These are phyloP conservation scores for Cylindrotheca fusiformis DNA, from an alignment of 108 stramenopile species.

Conservation along the genomic window DNA sequence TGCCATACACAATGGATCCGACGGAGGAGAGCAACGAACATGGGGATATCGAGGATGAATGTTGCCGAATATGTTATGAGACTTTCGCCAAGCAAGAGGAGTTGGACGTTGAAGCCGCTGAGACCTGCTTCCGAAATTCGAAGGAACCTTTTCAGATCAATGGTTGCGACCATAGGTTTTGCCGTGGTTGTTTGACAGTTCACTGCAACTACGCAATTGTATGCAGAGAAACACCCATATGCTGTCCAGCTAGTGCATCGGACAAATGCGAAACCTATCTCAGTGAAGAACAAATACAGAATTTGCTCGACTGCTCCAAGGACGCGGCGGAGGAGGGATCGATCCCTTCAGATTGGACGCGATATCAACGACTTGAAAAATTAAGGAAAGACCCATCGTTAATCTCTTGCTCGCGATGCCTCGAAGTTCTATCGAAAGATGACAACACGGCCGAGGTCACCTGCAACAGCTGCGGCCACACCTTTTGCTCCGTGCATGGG, in stretches of 20 bases:
- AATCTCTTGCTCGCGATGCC: slow-evolving; percentile 26
- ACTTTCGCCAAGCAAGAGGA: neutral
- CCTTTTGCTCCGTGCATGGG: slow-evolving; percentile 27
- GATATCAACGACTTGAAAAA: slow-evolving; percentile 21
- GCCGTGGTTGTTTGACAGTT: slow-evolving; percentile 16
- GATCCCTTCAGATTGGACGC: slow-evolving; percentile 22
- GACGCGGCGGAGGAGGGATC: too few relatives aligned
- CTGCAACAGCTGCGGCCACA: slow-evolving; percentile 22
- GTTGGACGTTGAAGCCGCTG: neutral
- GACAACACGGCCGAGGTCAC: neutral
- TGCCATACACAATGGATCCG: neutral
- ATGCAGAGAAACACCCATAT: slow-evolving; percentile 14
- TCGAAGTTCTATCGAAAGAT: slow-evolving; percentile 8
- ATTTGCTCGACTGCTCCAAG: too few relatives aligned
- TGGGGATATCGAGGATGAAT: neutral
- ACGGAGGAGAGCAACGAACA: neutral
- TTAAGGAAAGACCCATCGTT: slow-evolving; percentile 19
- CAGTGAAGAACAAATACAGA: slow-evolving; percentile 5
- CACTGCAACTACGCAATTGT: slow-evolving; percentile 23
- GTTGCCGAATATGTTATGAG: slow-evolving; percentile 24
- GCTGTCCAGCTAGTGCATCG: slow-evolving; percentile 19
- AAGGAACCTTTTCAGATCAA: neutral
- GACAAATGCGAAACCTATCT: slow-evolving; percentile 1
- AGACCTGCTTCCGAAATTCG: too few relatives aligned
- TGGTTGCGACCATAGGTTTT: slow-evolving; percentile 28